Conservation (phyloP, 2,329 filamentous ascomycete species). For the Exophiala alcalophila region DNA sequence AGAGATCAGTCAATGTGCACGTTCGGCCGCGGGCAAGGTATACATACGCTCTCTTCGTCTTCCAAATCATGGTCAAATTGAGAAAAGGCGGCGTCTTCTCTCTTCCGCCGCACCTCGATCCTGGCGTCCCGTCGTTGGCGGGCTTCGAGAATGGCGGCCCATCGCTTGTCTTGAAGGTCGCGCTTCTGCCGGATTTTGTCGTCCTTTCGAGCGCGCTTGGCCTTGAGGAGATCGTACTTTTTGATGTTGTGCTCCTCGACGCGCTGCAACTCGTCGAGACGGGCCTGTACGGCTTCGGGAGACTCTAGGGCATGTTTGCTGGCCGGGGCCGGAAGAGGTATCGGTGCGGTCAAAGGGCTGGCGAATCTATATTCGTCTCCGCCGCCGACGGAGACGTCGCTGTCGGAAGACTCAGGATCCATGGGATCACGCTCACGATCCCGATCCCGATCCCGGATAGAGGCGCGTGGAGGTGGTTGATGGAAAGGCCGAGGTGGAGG, state of each 20-base stretch:
- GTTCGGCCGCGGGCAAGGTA: background rate
- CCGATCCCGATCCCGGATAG: too few relatives aligned
- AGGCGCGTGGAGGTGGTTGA: slow-evolving; percentile 13
- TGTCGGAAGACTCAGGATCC: slow-evolving; percentile 29
- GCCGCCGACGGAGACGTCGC: slow-evolving; percentile 27
- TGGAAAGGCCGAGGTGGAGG: slow-evolving; percentile 9
- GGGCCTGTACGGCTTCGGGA: slow-evolving; percentile 24
- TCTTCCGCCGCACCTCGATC: slow-evolving; percentile 24
- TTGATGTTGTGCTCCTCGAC: slow-evolving; percentile 29
- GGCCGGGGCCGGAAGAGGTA: slow-evolving; percentile 26
- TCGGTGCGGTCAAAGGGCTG: slow-evolving; percentile 22
- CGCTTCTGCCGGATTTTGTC: slow-evolving; percentile 28
- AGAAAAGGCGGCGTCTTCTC: slow-evolving; percentile 29
- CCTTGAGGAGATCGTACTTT: slow-evolving; percentile 26
- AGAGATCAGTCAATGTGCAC: slow-evolving; percentile 10
- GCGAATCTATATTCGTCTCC: slow-evolving; percentile 21
- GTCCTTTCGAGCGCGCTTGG: slow-evolving; percentile 29
- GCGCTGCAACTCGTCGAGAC: slow-evolving; percentile 25
- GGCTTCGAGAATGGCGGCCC: slow-evolving; percentile 27
- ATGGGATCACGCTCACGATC: slow-evolving; percentile 19
- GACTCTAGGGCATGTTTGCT: slow-evolving; percentile 28
- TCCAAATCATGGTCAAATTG: slow-evolving; percentile 28
- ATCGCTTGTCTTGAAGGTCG: slow-evolving; percentile 27
- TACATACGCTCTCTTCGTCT: slow-evolving; percentile 28
- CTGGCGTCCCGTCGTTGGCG: slow-evolving; percentile 27